Evolutionary conservation across 305 asterid genomes (phyloP).

Genomic region (Fraxinus sp.): DNA sequence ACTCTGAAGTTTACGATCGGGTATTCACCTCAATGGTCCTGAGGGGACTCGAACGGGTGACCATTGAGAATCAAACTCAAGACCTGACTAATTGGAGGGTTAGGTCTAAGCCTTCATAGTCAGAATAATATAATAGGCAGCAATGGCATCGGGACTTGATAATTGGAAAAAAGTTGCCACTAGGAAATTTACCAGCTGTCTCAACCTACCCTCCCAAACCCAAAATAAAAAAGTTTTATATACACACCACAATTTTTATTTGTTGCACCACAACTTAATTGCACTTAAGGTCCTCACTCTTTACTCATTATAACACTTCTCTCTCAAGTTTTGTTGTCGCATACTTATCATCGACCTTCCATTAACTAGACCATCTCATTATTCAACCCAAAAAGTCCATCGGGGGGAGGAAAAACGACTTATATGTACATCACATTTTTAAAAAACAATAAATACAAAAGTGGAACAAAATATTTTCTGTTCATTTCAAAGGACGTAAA

Average conservation of each 20-base stretch:
- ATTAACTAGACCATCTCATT: background rate
- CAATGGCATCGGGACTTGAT: background rate
- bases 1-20: too few species aligned
- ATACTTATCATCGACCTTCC: background rate
- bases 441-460: background rate
- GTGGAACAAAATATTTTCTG: background rate
- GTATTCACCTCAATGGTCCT: too few species aligned
- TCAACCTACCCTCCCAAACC: background rate
- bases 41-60: too few species aligned
- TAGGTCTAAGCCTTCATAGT: background rate
- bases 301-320: background rate
- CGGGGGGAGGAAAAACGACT: background rate
- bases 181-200: background rate
- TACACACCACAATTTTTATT: background rate
- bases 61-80: too few species aligned
- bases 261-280: background rate
- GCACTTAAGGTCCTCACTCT: background rate
- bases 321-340: background rate
- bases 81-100: too few species aligned
- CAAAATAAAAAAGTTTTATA: background rate
- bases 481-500: background rate
- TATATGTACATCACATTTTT: background rate
- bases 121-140: background rate
- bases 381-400: background rate
- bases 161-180: background rate